A percentile compares a stretch with the other conserved stretches of the same genome.
These are phyloP conservation scores for Debaryomycetaceae sp. DNA, from an alignment of 1,139 yeast species.

Conservation along the genomic window DNA sequence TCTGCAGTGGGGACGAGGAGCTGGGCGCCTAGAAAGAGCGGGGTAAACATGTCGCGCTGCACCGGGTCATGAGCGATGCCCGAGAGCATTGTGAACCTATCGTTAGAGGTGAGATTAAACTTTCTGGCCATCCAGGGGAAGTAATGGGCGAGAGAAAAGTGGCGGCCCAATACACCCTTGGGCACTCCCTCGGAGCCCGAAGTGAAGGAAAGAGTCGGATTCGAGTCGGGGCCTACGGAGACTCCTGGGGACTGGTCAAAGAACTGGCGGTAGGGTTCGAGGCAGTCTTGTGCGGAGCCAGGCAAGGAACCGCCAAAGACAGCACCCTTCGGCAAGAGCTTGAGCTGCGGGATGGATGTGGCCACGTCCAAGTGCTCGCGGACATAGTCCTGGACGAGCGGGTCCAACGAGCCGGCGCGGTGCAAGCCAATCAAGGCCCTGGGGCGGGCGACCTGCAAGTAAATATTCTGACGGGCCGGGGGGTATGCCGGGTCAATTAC, in stretches of 20 bases:
- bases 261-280: slow-evolving; percentile 34
- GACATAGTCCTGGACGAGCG: slow-evolving; percentile 69
- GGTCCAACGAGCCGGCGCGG: slow-evolving; percentile 78
- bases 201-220: slow-evolving; percentile 95
- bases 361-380: slow-evolving; percentile 58
- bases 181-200: slow-evolving; percentile 98
- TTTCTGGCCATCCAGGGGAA: slow-evolving; percentile 97
- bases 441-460: slow-evolving; percentile 88
- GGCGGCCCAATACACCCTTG: slow-evolving; percentile 97
- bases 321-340: slow-evolving; percentile 66
- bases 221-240: slow-evolving; percentile 94
- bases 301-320: slow-evolving; percentile 46
- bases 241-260: slow-evolving; percentile 66
- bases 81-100: slow-evolving; percentile 91
- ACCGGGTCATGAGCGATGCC: slow-evolving; percentile 99
- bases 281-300: slow-evolving; percentile 31
- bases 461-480: slow-evolving; percentile 91
- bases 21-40: slow-evolving; percentile 89
- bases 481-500: slow-evolving; percentile 99
- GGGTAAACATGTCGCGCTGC: slow-evolving; percentile 98
- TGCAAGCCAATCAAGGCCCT: slow-evolving; percentile 79
- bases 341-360: slow-evolving; percentile 67
- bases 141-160: slow-evolving; percentile 89
- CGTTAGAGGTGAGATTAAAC: slow-evolving; percentile 67
- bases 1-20: slow-evolving; percentile 89